Evolutionary conservation across 495 filamentous ascomycete genomes (phyloP), one percentile per base, ranked within the genome.

Genomic region (Penicillium ochrochloron): DNA sequence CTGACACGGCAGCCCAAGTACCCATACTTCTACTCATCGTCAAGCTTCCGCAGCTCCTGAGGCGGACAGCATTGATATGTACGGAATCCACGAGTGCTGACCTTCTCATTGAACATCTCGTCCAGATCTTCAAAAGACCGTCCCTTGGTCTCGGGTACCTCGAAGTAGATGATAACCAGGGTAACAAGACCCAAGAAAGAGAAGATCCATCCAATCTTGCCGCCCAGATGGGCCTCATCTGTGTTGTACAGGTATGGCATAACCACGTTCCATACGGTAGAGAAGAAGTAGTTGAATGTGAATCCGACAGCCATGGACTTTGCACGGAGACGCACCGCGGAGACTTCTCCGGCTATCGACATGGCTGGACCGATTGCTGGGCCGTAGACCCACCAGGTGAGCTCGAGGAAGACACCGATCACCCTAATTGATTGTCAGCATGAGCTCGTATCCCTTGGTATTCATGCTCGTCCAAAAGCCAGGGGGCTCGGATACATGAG

Each of bases 181-280:
- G 39, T 51, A 21, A 66, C 17, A 0, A 23, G 48, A 10, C 60
- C 58, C 58, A 66, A 17, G 4, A 6, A 53, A 2, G 63, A 60
- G 35, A 71, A 76, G n/a, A 76, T 70, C 57, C 67, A 74, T 12
- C 71, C 67, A 23, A 72, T 69, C 33, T 71, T 70, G 9, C 64
- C 74, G 7, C 66, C 74, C 39, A 74, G 42, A 33, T 75, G 62
- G 0, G 62, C 74, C 51, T 76, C 66, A 51, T 70, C 65, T 21
- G 60, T 57, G 25, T 73, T 70, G 39, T 71, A 73, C 66, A 76
- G 42, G 44, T 73, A 75, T 19, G 74, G 74, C 37, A 75, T 63
- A 0, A 62, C 59, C 8, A 72, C 61, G 17, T 62, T 63, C 65
- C 65, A 67, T 3, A 61, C 48, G 8, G 61, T 56, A 35, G 68